Evolutionary conservation across 352 stramenopile species (phyloP).

Genomic region (Phytophthora sp.): DNA sequence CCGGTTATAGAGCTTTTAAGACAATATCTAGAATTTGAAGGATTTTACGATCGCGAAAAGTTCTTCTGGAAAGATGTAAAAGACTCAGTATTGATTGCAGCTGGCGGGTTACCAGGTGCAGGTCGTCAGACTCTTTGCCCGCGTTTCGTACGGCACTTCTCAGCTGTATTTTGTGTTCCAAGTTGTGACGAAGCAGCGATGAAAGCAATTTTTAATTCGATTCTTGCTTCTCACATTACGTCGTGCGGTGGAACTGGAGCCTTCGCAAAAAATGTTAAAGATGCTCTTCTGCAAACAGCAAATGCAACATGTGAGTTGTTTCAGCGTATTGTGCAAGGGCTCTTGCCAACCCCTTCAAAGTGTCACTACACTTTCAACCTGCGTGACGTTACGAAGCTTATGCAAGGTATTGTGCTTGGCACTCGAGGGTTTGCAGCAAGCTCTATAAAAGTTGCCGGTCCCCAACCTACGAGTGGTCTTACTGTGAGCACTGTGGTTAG

Average conservation of each 20-base stretch:
- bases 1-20: slow-evolving; percentile 81
- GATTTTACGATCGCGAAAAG: slow-evolving; percentile 84
- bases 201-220: slow-evolving; percentile 90
- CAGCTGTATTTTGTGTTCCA: slow-evolving; percentile 69
- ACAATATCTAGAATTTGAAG: slow-evolving; percentile 70
- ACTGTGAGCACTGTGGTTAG: slow-evolving; percentile 56
- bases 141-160: slow-evolving; percentile 77
- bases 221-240: slow-evolving; percentile 69
- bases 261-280: slow-evolving; percentile 57
- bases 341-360: slow-evolving; percentile 83
- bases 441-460: slow-evolving; percentile 6
- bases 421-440: slow-evolving; percentile 30
- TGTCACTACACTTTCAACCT: slow-evolving; percentile 88
- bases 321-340: slow-evolving; percentile 43
- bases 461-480: slow-evolving; percentile 6
- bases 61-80: slow-evolving; percentile 86
- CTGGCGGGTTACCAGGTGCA: slow-evolving; percentile 63
- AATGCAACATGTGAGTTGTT: slow-evolving; percentile 73
- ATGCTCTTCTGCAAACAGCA: slow-evolving; percentile 58
- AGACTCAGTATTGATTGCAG: slow-evolving; percentile 69
- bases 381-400: slow-evolving; percentile 78
- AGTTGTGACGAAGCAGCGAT: slow-evolving; percentile 77
- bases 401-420: slow-evolving; percentile 82
- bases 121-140: slow-evolving; percentile 61
- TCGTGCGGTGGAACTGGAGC: slow-evolving; percentile 6